Conservation (phyloP, 805 yeast species). For the Dipodascus geniculatus region DNA sequence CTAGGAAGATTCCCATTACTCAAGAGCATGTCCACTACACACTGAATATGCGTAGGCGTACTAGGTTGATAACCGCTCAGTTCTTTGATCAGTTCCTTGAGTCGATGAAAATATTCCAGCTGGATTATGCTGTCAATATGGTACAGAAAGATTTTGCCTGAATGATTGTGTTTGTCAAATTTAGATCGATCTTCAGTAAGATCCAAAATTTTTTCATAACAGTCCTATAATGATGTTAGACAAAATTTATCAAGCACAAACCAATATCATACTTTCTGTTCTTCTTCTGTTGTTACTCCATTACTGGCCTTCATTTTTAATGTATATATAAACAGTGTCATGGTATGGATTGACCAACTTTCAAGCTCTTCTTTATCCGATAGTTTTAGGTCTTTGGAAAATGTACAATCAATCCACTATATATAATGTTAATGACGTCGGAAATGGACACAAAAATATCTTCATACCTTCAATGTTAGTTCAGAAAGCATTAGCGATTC, state of each 20-base stretch:
- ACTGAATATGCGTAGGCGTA: background rate
- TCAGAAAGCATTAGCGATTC: background rate
- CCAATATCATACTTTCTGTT: background rate
- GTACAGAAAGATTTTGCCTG: background rate
- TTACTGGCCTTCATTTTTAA: background rate
- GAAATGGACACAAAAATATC: no score
- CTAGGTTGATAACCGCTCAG: background rate
- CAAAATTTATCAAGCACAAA: background rate
- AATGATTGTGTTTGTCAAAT: background rate
- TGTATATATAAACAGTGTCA: background rate
- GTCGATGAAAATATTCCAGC: background rate
- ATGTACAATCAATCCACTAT: background rate
- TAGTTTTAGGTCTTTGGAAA: background rate
- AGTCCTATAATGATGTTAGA: background rate
- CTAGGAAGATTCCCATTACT: background rate
- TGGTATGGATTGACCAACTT: background rate
- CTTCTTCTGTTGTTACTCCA: background rate
- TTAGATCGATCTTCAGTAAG: background rate
- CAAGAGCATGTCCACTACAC: background rate
- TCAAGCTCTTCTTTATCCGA: background rate
- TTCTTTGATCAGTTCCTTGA: background rate
- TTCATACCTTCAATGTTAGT: background rate
- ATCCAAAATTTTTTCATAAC: background rate
- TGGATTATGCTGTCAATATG: background rate
- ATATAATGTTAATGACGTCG: no score